phyloP scores from a whole-genome alignment of 495 filamentous ascomycete genomes.

The Aspergillus sparsus region DNA sequence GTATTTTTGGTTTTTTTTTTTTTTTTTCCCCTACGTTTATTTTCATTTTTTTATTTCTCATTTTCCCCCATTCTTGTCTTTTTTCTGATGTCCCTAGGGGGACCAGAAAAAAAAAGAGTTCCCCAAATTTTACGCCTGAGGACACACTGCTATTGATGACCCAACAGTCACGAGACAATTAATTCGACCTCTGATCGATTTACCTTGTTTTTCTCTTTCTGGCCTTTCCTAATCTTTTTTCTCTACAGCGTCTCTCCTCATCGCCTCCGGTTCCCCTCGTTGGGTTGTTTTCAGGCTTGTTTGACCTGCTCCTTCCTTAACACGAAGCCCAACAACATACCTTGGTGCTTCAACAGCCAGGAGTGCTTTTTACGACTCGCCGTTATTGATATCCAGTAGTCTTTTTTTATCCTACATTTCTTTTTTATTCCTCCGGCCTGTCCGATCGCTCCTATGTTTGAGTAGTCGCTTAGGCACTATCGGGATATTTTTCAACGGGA shows the following conservation, averaged over 20 bases:
- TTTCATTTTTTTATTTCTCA: slow-evolving; percentile 10
- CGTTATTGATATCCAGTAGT: background rate
- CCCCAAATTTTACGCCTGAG: slow-evolving; percentile 28
- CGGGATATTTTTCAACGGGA: slow-evolving; percentile 34
- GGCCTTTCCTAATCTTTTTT: slow-evolving; percentile 13
- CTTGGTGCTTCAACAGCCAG: background rate
- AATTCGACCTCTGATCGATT: slow-evolving; percentile 27
- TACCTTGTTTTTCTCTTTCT: slow-evolving; percentile 23
- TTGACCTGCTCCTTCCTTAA: slow-evolving; percentile 8
- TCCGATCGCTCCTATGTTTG: slow-evolving; percentile 41
- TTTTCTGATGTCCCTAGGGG: slow-evolving; percentile 20
- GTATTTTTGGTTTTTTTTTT: slow-evolving; percentile 12
- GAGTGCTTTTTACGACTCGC: slow-evolving; percentile 1
- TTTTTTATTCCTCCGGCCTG: slow-evolving; percentile 18
- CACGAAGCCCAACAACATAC: slow-evolving; percentile 6
- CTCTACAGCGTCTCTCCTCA: slow-evolving; percentile 12
- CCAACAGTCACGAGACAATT: slow-evolving; percentile 29
- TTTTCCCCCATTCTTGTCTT: slow-evolving; percentile 13
- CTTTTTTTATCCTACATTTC: background rate
- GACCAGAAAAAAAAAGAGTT: slow-evolving; percentile 26
- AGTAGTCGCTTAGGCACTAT: slow-evolving; percentile 28
- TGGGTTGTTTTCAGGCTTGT: slow-evolving; percentile 21
- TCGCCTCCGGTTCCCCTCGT: slow-evolving; percentile 13
- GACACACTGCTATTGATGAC: slow-evolving; percentile 34
- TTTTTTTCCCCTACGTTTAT: slow-evolving; percentile 15